A percentile compares a stretch with the other conserved stretches of the same genome.
phyloP scores from a whole-genome alignment of 1,139 yeast genomes.

The Pichia sp. region DNA sequence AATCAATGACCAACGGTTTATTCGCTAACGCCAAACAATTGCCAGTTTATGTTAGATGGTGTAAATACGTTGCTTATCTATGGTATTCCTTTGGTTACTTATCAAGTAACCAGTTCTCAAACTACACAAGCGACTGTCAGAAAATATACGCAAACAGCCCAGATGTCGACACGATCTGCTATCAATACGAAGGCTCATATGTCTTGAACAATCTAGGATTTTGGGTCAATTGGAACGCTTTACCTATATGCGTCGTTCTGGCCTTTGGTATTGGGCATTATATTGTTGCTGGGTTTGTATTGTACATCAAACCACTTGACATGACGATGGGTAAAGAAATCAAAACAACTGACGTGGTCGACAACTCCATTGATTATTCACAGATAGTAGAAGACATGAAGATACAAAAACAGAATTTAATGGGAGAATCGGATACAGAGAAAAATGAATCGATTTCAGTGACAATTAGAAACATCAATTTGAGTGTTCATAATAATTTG shows the following conservation, averaged over 20 bases:
- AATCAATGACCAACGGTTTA: slow-evolving; percentile 79
- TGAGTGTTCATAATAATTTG: slow-evolving; percentile 24
- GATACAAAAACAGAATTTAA: too few species aligned
- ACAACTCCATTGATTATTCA: slow-evolving; percentile 15
- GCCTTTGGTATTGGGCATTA: slow-evolving; percentile 62
- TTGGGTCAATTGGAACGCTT: slow-evolving; percentile 61
- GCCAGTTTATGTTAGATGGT: slow-evolving; percentile 90
- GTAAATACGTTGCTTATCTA: slow-evolving; percentile 68
- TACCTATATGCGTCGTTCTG: slow-evolving; percentile 60
- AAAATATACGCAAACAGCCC: slow-evolving; percentile 38
- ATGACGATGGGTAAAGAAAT: slow-evolving; percentile 48
- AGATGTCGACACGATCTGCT: slow-evolving; percentile 25
- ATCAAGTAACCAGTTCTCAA: slow-evolving; percentile 62
- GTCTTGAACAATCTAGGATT: slow-evolving; percentile 61
- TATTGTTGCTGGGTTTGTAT: slow-evolving; percentile 44
- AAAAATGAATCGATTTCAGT: slow-evolving; percentile 16
- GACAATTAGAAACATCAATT: slow-evolving; percentile 20
- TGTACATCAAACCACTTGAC: slow-evolving; percentile 50
- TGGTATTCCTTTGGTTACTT: slow-evolving; percentile 80
- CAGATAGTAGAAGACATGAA: slow-evolving; percentile 6
- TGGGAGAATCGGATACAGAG: not conserved
- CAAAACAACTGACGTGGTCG: slow-evolving; percentile 16
- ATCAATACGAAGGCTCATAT: slow-evolving; percentile 45
- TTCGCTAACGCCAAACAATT: slow-evolving; percentile 69
- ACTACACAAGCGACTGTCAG: slow-evolving; percentile 37